Evolutionary conservation across 1,284 basidiomycete genomes (phyloP).

Genomic region (Pseudozyma thailandica): DNA sequence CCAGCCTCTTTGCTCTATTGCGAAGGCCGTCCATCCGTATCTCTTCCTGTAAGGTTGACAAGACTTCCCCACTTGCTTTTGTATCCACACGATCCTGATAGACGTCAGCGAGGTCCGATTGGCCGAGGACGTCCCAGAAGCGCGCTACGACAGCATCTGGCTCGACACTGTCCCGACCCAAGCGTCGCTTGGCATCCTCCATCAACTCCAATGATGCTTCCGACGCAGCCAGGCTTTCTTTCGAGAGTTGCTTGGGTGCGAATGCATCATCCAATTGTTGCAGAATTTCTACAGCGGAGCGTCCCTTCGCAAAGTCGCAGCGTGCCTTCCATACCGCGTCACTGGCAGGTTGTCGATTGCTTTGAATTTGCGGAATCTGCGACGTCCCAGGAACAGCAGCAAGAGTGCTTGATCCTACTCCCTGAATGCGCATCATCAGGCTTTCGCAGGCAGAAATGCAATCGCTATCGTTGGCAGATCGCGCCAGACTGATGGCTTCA

Average conservation of each 20-base stretch:
- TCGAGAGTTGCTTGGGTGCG: slow-evolving; percentile 17
- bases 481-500: slow-evolving; percentile 45
- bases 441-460: slow-evolving; percentile 48
- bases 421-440: slow-evolving; percentile 33
- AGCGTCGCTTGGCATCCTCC: slow-evolving; percentile 36
- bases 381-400: slow-evolving; percentile 1
- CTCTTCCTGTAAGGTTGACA: slow-evolving; percentile 18
- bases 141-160: slow-evolving; percentile 15
- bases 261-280: slow-evolving; percentile 18
- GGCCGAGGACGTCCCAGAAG: slow-evolving; percentile 28
- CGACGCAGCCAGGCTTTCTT: slow-evolving; percentile 16
- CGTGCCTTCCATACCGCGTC: slow-evolving; percentile 37
- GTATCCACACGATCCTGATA: slow-evolving; percentile 15
- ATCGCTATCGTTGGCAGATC: slow-evolving; percentile 43
- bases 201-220: slow-evolving; percentile 39
- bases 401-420: slow-evolving; percentile 31
- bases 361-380: neutral
- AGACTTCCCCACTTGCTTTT: neutral
- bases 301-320: slow-evolving; percentile 15
- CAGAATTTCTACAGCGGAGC: slow-evolving; percentile 28
- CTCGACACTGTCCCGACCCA: slow-evolving; percentile 21
- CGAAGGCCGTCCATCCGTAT: slow-evolving; percentile 24
- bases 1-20: slow-evolving; percentile 18
- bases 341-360: slow-evolving; percentile 1
- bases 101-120: slow-evolving; percentile 22